These are phyloP conservation scores for Rhododendron molle DNA, from an alignment of 148 eudicot species.

Conservation along the genomic window DNA sequence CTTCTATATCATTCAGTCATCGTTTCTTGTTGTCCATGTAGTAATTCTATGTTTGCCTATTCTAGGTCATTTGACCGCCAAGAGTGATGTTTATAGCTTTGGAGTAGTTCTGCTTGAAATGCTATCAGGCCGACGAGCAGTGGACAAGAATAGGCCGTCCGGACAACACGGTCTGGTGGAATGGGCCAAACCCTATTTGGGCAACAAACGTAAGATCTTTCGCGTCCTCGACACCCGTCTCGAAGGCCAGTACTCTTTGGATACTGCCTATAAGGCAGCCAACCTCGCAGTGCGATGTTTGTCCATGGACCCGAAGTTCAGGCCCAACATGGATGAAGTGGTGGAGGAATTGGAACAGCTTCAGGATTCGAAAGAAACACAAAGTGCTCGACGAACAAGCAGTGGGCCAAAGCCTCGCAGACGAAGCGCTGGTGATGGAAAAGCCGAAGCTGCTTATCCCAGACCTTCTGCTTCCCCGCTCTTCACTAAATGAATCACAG, in stretches of 20 bases:
- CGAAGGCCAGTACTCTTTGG: constrained; percentile 77
- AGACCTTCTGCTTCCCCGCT: constrained; percentile 54
- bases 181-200: constrained; percentile 58
- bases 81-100: constrained; percentile 54
- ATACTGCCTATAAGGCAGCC: constrained; percentile 56
- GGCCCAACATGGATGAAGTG: constrained; percentile 73
- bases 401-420: constrained; percentile 34
- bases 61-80: constrained; percentile 57
- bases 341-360: constrained; percentile 66
- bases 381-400: constrained; percentile 23
- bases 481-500: constrained; percentile 14
- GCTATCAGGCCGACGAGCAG: constrained; percentile 53
- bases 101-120: constrained; percentile 67
- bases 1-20: background rate
- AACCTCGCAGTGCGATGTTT: constrained; percentile 61
- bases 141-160: constrained; percentile 43
- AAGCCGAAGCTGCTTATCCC: constrained; percentile 32
- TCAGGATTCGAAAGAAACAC: constrained; percentile 40
- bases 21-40: background rate
- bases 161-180: constrained; percentile 49
- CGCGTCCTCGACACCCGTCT: constrained; percentile 69
- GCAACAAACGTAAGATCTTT: constrained; percentile 39
- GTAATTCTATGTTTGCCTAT: background rate
- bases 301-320: constrained; percentile 56
- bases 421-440: constrained; percentile 39